Evolutionary conservation across 2,329 filamentous ascomycete genomes (phyloP), one percentile per base, ranked within the genome.

Genomic region (Ophiostoma populinum): DNA sequence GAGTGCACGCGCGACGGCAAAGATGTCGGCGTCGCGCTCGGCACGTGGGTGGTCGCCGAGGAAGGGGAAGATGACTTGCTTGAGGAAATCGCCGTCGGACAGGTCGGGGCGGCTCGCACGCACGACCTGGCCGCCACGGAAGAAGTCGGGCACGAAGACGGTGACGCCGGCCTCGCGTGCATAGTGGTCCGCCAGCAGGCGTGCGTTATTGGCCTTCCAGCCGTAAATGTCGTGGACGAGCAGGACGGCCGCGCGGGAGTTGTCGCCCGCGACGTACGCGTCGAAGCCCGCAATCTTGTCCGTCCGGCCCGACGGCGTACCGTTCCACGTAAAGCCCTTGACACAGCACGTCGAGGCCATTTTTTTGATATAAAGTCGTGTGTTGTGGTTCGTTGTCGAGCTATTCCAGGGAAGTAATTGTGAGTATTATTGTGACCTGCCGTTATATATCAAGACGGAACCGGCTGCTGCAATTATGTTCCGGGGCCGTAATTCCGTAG

Each of bases 191-290:
- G 62, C 63, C 32, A 68, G 47, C 10, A 67, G 48, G 11, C 61
- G 54, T 24, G 54, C 53, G 48, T 68, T 67, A 27, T 53, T 46
- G 29, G 65, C 59, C 1, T 52, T 52, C 59, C 62, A 67, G 27
- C 63, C 63, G 40, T 66, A 63, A 1, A 59, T 51, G 46, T 68
- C 63, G n/a, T 63, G 57, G 25, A 68, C 51, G 32, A 65, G 49
- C 27, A 67, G 52, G 16, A 67, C 48, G 34, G 62, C 59, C 5
- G 51, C 56, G n/a, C 55, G 53, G 7, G 51, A 42, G 26, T 52
- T 47, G 10, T 45, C 45, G 22, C 55, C 53, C 3, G 58, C 51
- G 24, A 65, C 47, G 41, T 66, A 66, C 13, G 55, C 51, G 26
- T 54, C 43, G 24, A 20, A 39, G 21, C 60, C 49, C 12, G 52